Percentiles rank a stretch among this genome's conserved stretches.
These are phyloP conservation scores for Aspergillus proliferans DNA, from an alignment of 2,329 filamentous ascomycete species.

Conservation along the genomic window DNA sequence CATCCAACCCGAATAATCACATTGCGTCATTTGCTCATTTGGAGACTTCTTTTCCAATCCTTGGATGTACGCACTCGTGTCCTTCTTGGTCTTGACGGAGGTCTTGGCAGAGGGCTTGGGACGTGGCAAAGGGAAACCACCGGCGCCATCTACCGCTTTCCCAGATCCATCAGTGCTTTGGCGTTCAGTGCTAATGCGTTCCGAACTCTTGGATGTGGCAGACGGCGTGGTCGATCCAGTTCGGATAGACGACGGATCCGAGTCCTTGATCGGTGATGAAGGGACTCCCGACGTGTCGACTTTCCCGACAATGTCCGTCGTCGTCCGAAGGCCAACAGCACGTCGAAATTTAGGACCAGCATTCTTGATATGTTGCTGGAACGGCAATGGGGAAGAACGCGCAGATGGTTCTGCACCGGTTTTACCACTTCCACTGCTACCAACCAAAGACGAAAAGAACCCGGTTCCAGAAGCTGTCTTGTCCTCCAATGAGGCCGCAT, in stretches of 20 bases:
- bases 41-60: constrained; percentile 77
- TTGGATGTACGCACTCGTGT: constrained; percentile 87
- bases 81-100: constrained; percentile 71
- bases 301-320: constrained; percentile 67
- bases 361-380: constrained; percentile 46
- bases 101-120: constrained; percentile 47
- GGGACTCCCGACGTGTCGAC: constrained; percentile 36
- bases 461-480: constrained; percentile 33
- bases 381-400: constrained; percentile 42
- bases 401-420: constrained; percentile 46
- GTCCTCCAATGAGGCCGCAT: constrained; percentile 52
- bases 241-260: constrained; percentile 59
- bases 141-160: constrained; percentile 40
- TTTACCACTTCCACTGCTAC: constrained; percentile 27
- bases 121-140: constrained; percentile 43
- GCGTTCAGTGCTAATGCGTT: constrained; percentile 65
- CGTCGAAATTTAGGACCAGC: constrained; percentile 55
- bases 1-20: constrained; percentile 98
- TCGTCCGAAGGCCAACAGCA: constrained; percentile 68
- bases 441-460: constrained; percentile 41
- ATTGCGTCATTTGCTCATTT: constrained; percentile 73
- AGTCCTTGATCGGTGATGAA: constrained; percentile 46
- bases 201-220: constrained; percentile 62
- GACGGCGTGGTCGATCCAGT: constrained; percentile 69
- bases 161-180: constrained; percentile 62